Conservation (phyloP, 768 basidiomycete genomes). For the Filobasidium floriforme region DNA sequence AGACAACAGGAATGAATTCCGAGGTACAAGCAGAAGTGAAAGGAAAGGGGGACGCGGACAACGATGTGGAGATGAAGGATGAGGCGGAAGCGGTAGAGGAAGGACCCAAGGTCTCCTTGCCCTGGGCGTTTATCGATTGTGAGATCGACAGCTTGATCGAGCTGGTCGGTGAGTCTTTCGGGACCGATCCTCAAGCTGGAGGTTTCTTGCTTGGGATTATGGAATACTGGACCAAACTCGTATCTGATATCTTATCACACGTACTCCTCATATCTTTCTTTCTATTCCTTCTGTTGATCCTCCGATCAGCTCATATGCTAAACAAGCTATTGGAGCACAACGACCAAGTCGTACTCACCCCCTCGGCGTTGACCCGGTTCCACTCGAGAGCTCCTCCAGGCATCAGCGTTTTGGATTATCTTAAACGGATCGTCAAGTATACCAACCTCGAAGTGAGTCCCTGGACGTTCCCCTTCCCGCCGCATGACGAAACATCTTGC, state of each 20-base stretch:
- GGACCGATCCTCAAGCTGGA: neutral
- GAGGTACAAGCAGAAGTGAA: too few relatives aligned
- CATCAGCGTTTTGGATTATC: slow-evolving; percentile 84
- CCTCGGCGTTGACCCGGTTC: slow-evolving; percentile 87
- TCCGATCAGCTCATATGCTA: slow-evolving; percentile 90
- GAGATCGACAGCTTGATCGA: slow-evolving; percentile 73
- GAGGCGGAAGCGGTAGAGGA: slow-evolving; percentile 19
- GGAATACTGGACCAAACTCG: neutral
- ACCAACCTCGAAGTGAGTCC: slow-evolving; percentile 83
- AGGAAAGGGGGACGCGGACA: neutral
- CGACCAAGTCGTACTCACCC: slow-evolving; percentile 83
- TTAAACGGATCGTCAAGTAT: slow-evolving; percentile 85
- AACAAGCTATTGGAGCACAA: slow-evolving; percentile 90
- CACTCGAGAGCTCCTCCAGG: slow-evolving; percentile 85
- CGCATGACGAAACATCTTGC: too few relatives aligned
- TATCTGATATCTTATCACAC: too few relatives aligned
- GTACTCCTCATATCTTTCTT: neutral
- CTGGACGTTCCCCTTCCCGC: slow-evolving; percentile 11
- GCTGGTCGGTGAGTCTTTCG: slow-evolving; percentile 64
- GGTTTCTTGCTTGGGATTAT: too few relatives aligned
- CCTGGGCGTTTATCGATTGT: slow-evolving; percentile 74
- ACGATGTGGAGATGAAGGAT: neutral
- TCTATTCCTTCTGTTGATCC: neutral
- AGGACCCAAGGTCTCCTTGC: slow-evolving; percentile 48
- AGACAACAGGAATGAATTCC: too few relatives aligned